Evolutionary conservation across 1,284 basidiomycete species (phyloP), one percentile per base, ranked within the genome.

Genomic region (Rhodotorula sp.): DNA sequence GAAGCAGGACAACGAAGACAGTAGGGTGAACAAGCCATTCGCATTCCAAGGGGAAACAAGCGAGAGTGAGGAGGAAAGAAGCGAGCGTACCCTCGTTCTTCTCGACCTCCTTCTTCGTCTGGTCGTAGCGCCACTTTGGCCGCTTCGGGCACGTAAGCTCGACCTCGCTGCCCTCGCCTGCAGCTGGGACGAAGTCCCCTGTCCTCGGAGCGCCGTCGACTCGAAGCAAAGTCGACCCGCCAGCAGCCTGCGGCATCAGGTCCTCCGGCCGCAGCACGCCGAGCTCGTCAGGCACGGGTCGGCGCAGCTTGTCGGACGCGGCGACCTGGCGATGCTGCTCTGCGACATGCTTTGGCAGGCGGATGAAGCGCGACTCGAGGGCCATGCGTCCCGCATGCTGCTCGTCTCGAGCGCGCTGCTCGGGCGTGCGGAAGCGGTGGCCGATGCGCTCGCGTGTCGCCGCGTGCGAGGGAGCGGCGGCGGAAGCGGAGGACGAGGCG

Each of bases 41-140:
- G 34, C 34, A 34, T 34, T 34, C 1, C 23, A 45, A 4, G 13
- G 41, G 44, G 45, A 49, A n/a, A 12, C 19, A 48, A 42, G 42
- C n/a, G 7, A 48, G 46, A 49, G 34, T 7, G 17, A 52, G 19
- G 16, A 21, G 23, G 44, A 27, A 19, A 34, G 12, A 17, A 16
- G 4, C 25, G 14, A 54, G 5, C 74, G 45, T 3, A 74, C 73
- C 73, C n/a, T 76, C 75, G 59, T 76, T 76, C 70, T 72, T 71
- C 56, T 78, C 77, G 13, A 78, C 76, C 27, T 63, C 62, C 19
- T 44, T 44, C 62, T 63, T 63, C 13, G 62, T 68, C 70, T 64
- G 67, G 25, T 59, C 65, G 64, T 76, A 77, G 34, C 25, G 34
- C 90, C 92, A 95, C 80, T 90, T 92, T 5, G 93, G 93, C 71